Percentiles rank a stretch among this genome's conserved stretches.
Conservation (phyloP, 176 grass and related monocot species). For the Poa annua region DNA sequence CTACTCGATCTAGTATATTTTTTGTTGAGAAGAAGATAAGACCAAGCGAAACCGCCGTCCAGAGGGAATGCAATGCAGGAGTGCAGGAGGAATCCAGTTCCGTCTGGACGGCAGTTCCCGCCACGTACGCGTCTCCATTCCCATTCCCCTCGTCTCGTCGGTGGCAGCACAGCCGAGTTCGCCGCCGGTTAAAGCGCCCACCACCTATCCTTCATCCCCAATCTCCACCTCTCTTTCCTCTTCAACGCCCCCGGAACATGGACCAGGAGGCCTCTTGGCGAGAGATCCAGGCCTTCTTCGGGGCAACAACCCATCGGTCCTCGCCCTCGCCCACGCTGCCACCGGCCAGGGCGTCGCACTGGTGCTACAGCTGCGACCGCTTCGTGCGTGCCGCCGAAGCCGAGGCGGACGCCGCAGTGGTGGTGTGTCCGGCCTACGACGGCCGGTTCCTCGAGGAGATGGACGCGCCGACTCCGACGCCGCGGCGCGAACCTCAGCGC, state of each 20-base stretch:
- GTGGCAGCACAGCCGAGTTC: background rate
- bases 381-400: conserved; percentile 47
- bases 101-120: too few species aligned
- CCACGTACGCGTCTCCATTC: too few species aligned
- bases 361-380: conserved; percentile 64
- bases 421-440: conserved; percentile 59
- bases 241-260: background rate
- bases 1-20: too few species aligned
- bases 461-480: conserved; percentile 41
- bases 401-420: background rate
- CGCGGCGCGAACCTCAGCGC: too few species aligned
- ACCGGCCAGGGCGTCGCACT: conserved; percentile 43
- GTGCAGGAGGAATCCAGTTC: too few species aligned
- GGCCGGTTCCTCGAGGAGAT: conserved; percentile 67
- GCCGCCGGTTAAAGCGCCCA: conserved; percentile 19
- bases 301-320: background rate
- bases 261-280: background rate
- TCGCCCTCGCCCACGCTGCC: background rate
- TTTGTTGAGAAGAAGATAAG: too few species aligned
- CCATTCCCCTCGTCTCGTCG: too few species aligned
- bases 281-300: background rate
- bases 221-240: background rate
- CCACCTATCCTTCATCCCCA: background rate
- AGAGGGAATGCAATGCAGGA: too few species aligned
- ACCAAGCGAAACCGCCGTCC: too few species aligned